Evolutionary conservation across 331 rosid genomes (phyloP).

Genomic region (Spiraea crenata): DNA sequence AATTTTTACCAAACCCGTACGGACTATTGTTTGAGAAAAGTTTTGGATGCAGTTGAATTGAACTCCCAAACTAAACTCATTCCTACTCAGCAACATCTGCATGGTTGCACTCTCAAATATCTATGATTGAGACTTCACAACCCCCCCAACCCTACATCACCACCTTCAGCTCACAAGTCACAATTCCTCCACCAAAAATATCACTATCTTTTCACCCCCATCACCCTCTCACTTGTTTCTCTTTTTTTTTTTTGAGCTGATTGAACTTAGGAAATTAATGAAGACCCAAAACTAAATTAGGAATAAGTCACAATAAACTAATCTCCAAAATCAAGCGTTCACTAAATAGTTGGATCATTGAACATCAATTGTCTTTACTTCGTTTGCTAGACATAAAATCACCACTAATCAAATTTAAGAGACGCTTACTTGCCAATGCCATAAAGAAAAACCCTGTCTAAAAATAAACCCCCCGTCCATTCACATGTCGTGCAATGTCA

Average conservation of each 20-base stretch:
- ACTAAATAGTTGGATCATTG: no score
- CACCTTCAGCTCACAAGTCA: background rate
- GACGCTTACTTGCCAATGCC: no score
- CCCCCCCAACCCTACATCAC: background rate
- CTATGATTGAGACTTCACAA: conserved; percentile 12
- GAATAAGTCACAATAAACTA: background rate
- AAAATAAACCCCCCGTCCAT: no score
- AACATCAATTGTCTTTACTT: no score
- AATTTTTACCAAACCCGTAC: background rate
- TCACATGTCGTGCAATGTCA: no score
- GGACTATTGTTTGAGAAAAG: background rate
- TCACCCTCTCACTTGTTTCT: background rate
- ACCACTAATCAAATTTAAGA: no score
- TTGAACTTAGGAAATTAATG: no score
- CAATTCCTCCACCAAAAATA: background rate
- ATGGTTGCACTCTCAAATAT: background rate
- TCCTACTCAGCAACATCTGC: conserved; percentile 7
- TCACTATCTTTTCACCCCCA: background rate
- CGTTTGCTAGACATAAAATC: no score
- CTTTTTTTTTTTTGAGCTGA: background rate
- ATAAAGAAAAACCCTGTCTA: no score
- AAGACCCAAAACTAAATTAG: no score
- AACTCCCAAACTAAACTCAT: conserved; percentile 3
- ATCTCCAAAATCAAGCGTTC: background rate
- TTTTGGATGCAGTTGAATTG: background rate